Evolutionary conservation across 768 basidiomycete genomes (phyloP), one percentile per base, ranked within the genome.

Genomic region (Lentinula lateritia): DNA sequence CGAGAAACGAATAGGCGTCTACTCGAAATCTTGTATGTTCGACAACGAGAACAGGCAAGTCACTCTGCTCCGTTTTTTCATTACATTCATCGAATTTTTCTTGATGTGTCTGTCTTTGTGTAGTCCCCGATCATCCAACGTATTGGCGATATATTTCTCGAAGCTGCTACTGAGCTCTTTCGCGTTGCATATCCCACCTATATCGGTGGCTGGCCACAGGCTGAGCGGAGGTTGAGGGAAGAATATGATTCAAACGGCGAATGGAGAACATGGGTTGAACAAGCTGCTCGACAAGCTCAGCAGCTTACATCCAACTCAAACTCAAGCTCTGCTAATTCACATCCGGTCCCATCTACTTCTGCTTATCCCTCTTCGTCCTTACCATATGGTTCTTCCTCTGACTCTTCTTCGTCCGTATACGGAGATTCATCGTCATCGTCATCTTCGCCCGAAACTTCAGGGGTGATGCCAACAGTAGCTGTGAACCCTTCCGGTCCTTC

Each of bases 121-220:
- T 28, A 55, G 63, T 83, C 82, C 0, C 89, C 90, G 0, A 82
- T 97, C 57, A 92, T 98, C 39, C 82, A 86, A 63, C 81, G 83
- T 45, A 90, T 98, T 23, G 95, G 96, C 0, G 94, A 96, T 68
- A 84, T 97, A 52, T 93, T 96, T 70, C 77, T 97, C 42, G 84
- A 88, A 32, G 89, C 90, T 6, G 95, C 94, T 0, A 84, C 90
- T 5, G 91, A 95, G 67, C 39, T 56, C 23, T 97, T 97, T 76
- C 82, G 92, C 46, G 77, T 87, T 39, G 87, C 89, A 2, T 98
- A 98, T 69, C 92, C 93, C 2, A 82, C 81, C 6, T 97, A 95
- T 66, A 82, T 93, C 38, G 92, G 91, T 0, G 88, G 91, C 71
- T 81, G 93, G 48, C 93, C 93, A 0, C 74, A 88, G 6, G 94